Conservation (phyloP, 108 stramenopile species). For the Skeletonema menzelii region DNA sequence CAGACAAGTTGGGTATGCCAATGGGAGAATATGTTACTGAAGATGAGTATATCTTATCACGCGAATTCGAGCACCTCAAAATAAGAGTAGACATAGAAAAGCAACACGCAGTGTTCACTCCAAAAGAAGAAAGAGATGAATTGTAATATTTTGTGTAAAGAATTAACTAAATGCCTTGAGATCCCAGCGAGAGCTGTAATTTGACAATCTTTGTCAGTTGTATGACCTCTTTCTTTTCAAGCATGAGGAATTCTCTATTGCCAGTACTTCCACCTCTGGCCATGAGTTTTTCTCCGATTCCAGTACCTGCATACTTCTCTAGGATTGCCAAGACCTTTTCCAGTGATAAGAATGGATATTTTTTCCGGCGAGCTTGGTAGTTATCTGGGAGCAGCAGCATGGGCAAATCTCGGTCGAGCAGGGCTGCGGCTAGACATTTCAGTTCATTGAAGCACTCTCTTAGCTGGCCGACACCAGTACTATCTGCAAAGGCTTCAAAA, state of each 20-base stretch:
- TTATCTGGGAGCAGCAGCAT: constrained; percentile 73
- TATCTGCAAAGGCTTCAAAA: constrained; percentile 76
- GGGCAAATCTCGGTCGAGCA: constrained; percentile 84
- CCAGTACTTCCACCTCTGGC: constrained; percentile 26
- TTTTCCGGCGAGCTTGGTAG: constrained; percentile 60
- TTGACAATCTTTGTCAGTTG: constrained; percentile 70
- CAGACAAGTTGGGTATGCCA: constrained; percentile 17
- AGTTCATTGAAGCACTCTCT: constrained; percentile 86
- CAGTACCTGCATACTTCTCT: constrained; percentile 73
- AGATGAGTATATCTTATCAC: background rate
- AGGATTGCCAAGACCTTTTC: constrained; percentile 73
- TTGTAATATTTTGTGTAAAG: background rate
- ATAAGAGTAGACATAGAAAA: constrained; percentile 6
- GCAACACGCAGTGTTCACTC: background rate
- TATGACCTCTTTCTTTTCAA: constrained; percentile 89
- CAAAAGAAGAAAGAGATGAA: constrained; percentile 1
- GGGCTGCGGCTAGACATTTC: constrained; percentile 69
- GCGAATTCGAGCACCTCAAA: constrained; percentile 17
- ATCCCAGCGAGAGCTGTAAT: constrained; percentile 49
- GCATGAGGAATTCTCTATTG: constrained; percentile 58
- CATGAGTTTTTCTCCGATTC: constrained; percentile 59
- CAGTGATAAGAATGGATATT: constrained; percentile 83
- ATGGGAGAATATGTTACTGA: constrained; percentile 12
- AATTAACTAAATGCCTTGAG: background rate
- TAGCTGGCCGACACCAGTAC: constrained; percentile 85